A percentile compares a stretch with the other conserved stretches of the same genome.
Evolutionary conservation across 768 basidiomycete species (phyloP).

Genomic region (Pulveroboletus frians): DNA sequence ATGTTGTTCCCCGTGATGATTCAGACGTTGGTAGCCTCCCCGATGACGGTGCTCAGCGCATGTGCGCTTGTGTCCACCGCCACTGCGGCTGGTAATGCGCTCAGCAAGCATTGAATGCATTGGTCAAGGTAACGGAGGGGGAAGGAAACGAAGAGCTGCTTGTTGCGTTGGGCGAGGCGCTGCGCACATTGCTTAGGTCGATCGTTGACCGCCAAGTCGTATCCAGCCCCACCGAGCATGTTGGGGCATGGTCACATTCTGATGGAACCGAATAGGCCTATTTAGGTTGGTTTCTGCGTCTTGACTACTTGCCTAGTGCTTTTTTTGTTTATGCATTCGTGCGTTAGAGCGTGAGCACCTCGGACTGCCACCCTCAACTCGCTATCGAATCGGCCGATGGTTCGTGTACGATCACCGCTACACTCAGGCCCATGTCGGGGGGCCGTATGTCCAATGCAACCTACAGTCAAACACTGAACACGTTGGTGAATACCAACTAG

Average conservation of each 20-base stretch:
- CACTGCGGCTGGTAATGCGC: conserved; percentile 85
- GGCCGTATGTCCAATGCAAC: conserved; percentile 50
- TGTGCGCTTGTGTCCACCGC: conserved; percentile 86
- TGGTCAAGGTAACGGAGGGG: conserved; percentile 73
- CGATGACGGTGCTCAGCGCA: conserved; percentile 94
- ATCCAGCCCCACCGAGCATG: conserved; percentile 66
- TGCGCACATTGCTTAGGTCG: conserved; percentile 65
- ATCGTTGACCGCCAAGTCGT: conserved; percentile 73
- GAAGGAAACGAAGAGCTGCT: conserved; percentile 65
- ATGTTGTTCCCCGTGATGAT: conserved; percentile 97
- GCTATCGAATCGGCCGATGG: conserved; percentile 84
- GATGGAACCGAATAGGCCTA: conserved; percentile 70
- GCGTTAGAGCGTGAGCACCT: conserved; percentile 60
- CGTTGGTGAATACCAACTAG: conserved; percentile 30
- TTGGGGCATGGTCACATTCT: conserved; percentile 68
- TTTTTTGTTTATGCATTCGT: background rate
- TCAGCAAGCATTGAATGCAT: conserved; percentile 78
- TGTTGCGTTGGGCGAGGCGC: conserved; percentile 52
- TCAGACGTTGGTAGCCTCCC: conserved; percentile 83
- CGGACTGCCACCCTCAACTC: conserved; percentile 84
- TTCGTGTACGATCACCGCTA: conserved; percentile 67
- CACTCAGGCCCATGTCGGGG: conserved; percentile 58
- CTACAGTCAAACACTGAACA: background rate
- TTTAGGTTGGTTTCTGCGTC: conserved; percentile 61
- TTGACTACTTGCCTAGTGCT: background rate